These are phyloP conservation scores for Glomus cerebriforme DNA, from an alignment of 192 early-diverging fungal species.

Conservation along the genomic window DNA sequence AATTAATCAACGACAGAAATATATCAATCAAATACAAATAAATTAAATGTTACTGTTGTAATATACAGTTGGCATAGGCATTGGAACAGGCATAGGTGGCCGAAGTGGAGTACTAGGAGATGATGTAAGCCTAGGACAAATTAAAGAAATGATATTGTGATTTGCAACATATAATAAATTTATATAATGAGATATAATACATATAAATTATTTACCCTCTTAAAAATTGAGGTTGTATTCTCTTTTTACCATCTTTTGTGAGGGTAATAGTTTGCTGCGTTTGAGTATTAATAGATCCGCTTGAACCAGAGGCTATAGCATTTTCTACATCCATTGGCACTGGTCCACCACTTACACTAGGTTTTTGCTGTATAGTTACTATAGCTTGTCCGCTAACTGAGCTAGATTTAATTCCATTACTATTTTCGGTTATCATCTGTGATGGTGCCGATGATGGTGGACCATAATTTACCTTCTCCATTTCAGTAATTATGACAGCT, in stretches of 20 bases:
- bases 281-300: slow-evolving; percentile 30
- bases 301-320: neutral
- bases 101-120: neutral
- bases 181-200: neutral
- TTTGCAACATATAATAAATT: neutral
- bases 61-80: neutral
- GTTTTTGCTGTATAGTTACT: too few relatives aligned
- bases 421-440: neutral
- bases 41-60: neutral
- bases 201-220: slow-evolving; percentile 36
- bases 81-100: neutral
- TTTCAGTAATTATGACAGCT: slow-evolving; percentile 28
- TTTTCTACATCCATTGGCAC: too few relatives aligned
- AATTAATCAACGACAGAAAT: neutral
- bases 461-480: neutral
- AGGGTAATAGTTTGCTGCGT: slow-evolving; percentile 60
- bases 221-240: slow-evolving; percentile 76
- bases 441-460: slow-evolving; percentile 15
- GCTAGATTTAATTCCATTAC: neutral
- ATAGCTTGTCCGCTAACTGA: too few relatives aligned
- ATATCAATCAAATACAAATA: neutral
- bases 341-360: too few relatives aligned
- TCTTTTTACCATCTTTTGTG: slow-evolving; percentile 80
- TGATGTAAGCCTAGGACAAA: slow-evolving; percentile 9
- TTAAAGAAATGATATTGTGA: neutral